Conservation (phyloP, 169 alveolate genomes). For the Plasmodium adleri region DNA sequence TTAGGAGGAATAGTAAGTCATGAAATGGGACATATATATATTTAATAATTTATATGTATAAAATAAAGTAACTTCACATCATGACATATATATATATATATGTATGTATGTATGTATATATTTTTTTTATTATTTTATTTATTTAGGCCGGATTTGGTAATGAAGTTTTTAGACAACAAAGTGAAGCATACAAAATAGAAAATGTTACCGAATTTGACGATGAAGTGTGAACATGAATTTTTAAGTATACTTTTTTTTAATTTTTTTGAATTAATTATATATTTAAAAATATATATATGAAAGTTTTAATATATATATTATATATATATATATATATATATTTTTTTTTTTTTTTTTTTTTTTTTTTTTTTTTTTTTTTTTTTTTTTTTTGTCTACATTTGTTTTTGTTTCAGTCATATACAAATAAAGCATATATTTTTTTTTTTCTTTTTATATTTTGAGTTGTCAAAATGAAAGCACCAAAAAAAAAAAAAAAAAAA, state of each 20-base stretch:
- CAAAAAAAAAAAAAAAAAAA: no score
- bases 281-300: not conserved
- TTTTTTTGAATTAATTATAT: not conserved
- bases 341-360: not conserved
- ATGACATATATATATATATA: not conserved
- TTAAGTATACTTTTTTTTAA: not conserved
- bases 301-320: not conserved
- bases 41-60: no score
- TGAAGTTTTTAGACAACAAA: constrained; percentile 87
- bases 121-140: constrained; percentile 9
- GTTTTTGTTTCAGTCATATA: constrained; percentile 14
- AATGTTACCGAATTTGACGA: constrained; percentile 88
- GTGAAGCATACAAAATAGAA: constrained; percentile 82
- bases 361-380: constrained; percentile 10
- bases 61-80: no score
- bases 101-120: not conserved
- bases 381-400: constrained; percentile 14
- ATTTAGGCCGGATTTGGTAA: constrained; percentile 87
- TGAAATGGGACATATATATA: no score
- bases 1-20: constrained; percentile 91
- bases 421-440: no score
- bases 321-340: not conserved
- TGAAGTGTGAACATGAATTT: constrained; percentile 79
- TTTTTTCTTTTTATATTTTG: no score
- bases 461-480: no score